Conservation (phyloP, 805 yeast species). For the Suhomyces sp. region DNA sequence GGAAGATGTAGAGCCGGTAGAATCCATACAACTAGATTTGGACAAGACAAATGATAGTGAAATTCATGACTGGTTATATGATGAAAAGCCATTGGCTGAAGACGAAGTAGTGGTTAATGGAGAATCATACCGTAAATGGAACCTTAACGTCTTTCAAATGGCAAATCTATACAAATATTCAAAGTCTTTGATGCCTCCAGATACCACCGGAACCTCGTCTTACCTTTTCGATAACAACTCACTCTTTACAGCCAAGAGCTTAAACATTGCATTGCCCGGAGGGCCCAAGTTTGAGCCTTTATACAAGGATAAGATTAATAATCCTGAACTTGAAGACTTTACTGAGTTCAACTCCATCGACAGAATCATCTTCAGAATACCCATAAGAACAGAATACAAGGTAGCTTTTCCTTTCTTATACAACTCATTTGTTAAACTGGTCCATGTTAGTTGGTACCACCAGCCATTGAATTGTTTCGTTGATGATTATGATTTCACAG, state of each 20-base stretch:
- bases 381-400: slow-evolving; percentile 75
- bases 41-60: slow-evolving; percentile 59
- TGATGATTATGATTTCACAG: slow-evolving; percentile 40
- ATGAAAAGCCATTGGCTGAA: slow-evolving; percentile 67
- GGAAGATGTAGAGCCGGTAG: slow-evolving; percentile 67
- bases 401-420: slow-evolving; percentile 86
- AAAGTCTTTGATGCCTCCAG: slow-evolving; percentile 64
- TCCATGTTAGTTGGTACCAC: slow-evolving; percentile 60
- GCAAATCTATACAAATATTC: slow-evolving; percentile 64
- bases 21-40: slow-evolving; percentile 66
- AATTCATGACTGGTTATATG: slow-evolving; percentile 77
- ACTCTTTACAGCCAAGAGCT: slow-evolving; percentile 86
- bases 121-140: slow-evolving; percentile 74
- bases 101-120: slow-evolving; percentile 60
- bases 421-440: slow-evolving; percentile 70
- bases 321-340: slow-evolving; percentile 67
- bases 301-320: slow-evolving; percentile 55
- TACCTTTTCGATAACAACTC: slow-evolving; percentile 77
- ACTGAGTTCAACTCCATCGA: slow-evolving; percentile 90
- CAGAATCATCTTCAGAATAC: slow-evolving; percentile 75
- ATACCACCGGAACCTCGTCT: slow-evolving; percentile 50
- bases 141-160: slow-evolving; percentile 57
- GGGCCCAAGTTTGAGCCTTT: slow-evolving; percentile 96
- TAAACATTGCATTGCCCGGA: slow-evolving; percentile 84
- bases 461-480: slow-evolving; percentile 55